Evolutionary conservation across 257 asterid genomes (phyloP).

Genomic region (Ligustrum vulgare): DNA sequence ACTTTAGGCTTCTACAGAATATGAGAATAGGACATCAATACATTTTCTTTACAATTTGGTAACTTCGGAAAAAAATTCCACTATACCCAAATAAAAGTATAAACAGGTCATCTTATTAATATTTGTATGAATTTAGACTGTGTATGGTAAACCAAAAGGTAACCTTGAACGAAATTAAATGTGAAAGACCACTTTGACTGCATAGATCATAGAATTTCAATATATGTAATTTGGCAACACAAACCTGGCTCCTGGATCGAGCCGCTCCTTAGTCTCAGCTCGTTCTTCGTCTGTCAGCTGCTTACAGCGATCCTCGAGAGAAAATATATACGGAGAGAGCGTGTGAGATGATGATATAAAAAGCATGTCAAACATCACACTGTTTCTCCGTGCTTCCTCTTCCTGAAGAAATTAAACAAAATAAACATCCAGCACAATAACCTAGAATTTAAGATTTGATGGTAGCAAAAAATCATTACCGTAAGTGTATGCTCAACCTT

Average conservation of each 20-base stretch:
- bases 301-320: constrained; percentile 88
- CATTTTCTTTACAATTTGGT: background rate
- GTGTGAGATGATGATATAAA: constrained; percentile 82
- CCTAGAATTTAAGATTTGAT: constrained; percentile 6
- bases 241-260: constrained; percentile 93
- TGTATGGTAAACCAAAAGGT: background rate
- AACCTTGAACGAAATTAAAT: background rate
- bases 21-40: background rate
- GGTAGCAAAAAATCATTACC: constrained; percentile 35
- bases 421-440: constrained; percentile 14
- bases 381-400: constrained; percentile 88
- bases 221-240: constrained; percentile 29
- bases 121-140: background rate
- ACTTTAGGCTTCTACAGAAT: background rate
- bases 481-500: constrained; percentile 89
- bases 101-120: background rate
- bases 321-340: constrained; percentile 83
- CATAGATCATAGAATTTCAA: background rate
- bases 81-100: background rate
- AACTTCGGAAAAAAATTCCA: background rate
- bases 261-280: constrained; percentile 51
- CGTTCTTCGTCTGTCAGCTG: constrained; percentile 61
- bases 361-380: constrained; percentile 85
- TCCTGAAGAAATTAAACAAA: constrained; percentile 50
- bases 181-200: background rate